Evolutionary conservation across 1,284 basidiomycete species (phyloP).

Genomic region (Trichosporon sp.): DNA sequence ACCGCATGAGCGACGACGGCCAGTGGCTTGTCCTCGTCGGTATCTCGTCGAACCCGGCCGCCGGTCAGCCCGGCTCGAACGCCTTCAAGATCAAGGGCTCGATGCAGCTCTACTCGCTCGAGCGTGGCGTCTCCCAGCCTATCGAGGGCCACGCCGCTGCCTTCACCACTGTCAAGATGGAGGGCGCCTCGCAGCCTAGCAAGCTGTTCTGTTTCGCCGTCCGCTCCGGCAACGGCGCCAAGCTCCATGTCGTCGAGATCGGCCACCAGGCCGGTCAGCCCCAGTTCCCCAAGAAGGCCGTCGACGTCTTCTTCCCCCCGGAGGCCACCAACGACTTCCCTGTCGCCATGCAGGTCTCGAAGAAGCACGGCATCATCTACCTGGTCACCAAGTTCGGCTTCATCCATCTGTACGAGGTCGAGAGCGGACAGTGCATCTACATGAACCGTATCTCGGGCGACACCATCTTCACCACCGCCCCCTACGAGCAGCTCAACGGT

Average conservation of each 20-base stretch:
- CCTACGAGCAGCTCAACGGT: constrained; percentile 88
- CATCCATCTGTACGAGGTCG: constrained; percentile 98
- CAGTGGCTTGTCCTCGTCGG: constrained; percentile 98
- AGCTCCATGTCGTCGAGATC: constrained; percentile 98
- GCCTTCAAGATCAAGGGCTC: constrained; percentile 97
- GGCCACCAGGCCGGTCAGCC: constrained; percentile 94
- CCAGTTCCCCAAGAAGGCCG: constrained; percentile 95
- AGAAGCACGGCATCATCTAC: constrained; percentile 95
- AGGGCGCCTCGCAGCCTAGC: constrained; percentile 73
- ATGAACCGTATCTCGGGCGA: constrained; percentile 99
- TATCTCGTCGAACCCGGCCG: constrained; percentile 84
- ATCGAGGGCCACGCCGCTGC: constrained; percentile 98
- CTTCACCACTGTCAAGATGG: constrained; percentile 87
- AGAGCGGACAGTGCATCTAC: constrained; percentile 97
- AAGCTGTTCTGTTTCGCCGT: constrained; percentile 97
- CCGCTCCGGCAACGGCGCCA: constrained; percentile 90
- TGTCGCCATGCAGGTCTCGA: constrained; percentile 99
- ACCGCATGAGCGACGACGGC: constrained; percentile 84
- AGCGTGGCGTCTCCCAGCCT: constrained; percentile 90
- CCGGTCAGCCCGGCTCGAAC: constrained; percentile 63
- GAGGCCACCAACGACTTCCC: constrained; percentile 99
- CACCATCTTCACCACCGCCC: constrained; percentile 98
- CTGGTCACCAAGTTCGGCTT: constrained; percentile 99
- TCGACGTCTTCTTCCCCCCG: constrained; percentile 98
- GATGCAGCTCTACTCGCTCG: constrained; percentile 80